These are phyloP conservation scores for Globisporangium ultimum DNA, from an alignment of 352 stramenopile species.

Conservation along the genomic window DNA sequence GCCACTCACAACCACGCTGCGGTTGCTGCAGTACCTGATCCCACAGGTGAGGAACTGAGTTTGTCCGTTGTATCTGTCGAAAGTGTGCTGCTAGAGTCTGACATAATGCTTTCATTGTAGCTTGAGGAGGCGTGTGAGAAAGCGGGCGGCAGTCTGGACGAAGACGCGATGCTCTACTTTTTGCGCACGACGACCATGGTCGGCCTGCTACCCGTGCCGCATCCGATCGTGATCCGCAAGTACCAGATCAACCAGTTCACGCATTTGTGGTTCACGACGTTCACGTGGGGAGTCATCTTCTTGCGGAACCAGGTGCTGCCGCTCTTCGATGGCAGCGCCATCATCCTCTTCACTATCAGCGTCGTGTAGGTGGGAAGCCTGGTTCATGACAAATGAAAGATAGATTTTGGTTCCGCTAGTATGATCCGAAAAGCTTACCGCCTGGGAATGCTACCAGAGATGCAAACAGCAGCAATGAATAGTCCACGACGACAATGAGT, in stretches of 20 bases:
- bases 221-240: slow-evolving; percentile 98
- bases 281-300: slow-evolving; percentile 99
- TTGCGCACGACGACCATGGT: slow-evolving; percentile 98
- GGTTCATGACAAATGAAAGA: background rate
- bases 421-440: too few relatives aligned
- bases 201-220: slow-evolving; percentile 95
- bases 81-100: background rate
- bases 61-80: too few relatives aligned
- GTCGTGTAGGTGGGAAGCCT: slow-evolving; percentile 43
- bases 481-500: too few relatives aligned
- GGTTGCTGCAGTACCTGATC: slow-evolving; percentile 93
- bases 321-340: slow-evolving; percentile 95
- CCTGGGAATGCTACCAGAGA: too few relatives aligned
- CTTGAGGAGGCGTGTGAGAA: slow-evolving; percentile 75
- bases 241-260: slow-evolving; percentile 99
- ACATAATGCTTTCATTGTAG: slow-evolving; percentile 18
- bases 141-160: slow-evolving; percentile 87
- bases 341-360: slow-evolving; percentile 95
- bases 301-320: slow-evolving; percentile 95
- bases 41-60: slow-evolving; percentile 61
- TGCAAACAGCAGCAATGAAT: too few relatives aligned
- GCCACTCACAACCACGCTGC: slow-evolving; percentile 93
- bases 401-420: too few relatives aligned
- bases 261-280: slow-evolving; percentile 98
- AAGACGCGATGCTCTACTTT: slow-evolving; percentile 96